A percentile compares a stretch with the other conserved stretches of the same genome.
Conservation (phyloP, 2,329 filamentous ascomycete genomes). For the Colletotrichum higginsianum region DNA sequence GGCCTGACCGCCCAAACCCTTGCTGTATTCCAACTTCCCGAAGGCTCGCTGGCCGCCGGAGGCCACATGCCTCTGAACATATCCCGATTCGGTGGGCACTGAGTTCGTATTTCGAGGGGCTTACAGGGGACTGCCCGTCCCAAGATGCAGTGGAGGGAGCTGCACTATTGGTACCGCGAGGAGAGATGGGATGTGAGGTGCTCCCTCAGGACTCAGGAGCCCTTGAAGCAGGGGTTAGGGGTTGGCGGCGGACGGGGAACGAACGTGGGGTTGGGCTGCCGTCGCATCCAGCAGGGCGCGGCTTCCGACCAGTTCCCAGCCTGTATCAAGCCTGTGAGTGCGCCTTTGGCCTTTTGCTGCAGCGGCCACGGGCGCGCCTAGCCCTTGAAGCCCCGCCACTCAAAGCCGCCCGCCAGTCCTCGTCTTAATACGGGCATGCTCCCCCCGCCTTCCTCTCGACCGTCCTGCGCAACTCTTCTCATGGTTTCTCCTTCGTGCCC, state of each 20-base stretch:
- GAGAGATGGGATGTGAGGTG: conserved; percentile 21
- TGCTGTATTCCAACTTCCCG: neutral
- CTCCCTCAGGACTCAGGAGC: neutral
- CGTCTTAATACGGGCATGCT: conserved; percentile 41
- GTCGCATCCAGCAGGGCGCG: conserved; percentile 19
- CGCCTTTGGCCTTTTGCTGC: conserved; percentile 5
- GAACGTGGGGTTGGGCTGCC: conserved; percentile 37
- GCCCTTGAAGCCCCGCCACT: conserved; percentile 41
- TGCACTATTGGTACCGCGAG: conserved; percentile 25
- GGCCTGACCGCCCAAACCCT: neutral
- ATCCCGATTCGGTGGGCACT: conserved; percentile 8
- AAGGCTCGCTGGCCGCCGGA: too few species aligned
- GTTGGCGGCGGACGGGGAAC: conserved; percentile 15
- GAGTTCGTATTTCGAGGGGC: conserved; percentile 28
- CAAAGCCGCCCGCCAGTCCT: conserved; percentile 20
- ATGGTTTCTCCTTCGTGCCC: conserved; percentile 31
- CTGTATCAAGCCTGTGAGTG: conserved; percentile 9
- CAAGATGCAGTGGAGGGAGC: conserved; percentile 18
- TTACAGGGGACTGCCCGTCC: conserved; percentile 31
- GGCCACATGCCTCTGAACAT: conserved; percentile 10
- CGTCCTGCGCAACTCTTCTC: conserved; percentile 20
- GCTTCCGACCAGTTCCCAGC: conserved; percentile 23
- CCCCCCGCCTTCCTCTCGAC: conserved; percentile 12
- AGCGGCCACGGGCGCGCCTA: conserved; percentile 36
- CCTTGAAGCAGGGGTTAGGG: conserved; percentile 24